phyloP scores from a whole-genome alignment of 1,284 basidiomycete genomes.

The Ustilago nuda region DNA sequence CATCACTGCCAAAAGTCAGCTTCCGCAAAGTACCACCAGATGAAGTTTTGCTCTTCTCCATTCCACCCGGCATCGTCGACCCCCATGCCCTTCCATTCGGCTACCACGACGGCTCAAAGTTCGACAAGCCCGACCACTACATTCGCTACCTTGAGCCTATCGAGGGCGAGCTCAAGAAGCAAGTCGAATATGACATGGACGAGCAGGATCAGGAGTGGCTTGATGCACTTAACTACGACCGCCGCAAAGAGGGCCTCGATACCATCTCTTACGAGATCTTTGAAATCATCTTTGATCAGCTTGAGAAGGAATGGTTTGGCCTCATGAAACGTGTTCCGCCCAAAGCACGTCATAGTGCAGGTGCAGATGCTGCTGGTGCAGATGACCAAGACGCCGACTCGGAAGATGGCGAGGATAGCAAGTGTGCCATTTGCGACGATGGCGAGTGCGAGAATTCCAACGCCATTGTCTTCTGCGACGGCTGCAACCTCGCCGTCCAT shows the following conservation, averaged over 20 bases:
- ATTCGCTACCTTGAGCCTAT: conserved; percentile 92
- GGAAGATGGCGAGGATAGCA: conserved; percentile 71
- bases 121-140: conserved; percentile 83
- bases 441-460: conserved; percentile 98
- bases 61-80: conserved; percentile 55
- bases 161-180: conserved; percentile 88
- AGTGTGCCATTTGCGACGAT: conserved; percentile 96
- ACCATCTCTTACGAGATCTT: conserved; percentile 79
- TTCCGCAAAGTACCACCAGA: conserved; percentile 57
- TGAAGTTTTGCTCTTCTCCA: conserved; percentile 48
- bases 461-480: conserved; percentile 99
- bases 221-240: conserved; percentile 83
- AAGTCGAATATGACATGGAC: conserved; percentile 99
- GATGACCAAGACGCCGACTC: conserved; percentile 49
- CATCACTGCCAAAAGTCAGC: conserved; percentile 61
- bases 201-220: conserved; percentile 99
- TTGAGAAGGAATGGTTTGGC: conserved; percentile 99
- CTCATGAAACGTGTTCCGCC: conserved; percentile 71
- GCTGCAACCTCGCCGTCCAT: conserved; percentile 97
- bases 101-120: conserved; percentile 80
- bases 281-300: conserved; percentile 94
- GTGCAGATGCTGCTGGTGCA: conserved; percentile 23
- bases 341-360: conserved; percentile 37
- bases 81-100: conserved; percentile 59
- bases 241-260: conserved; percentile 82